Conservation (phyloP, 257 asterid genomes). For the Nicotiana paniculata region DNA sequence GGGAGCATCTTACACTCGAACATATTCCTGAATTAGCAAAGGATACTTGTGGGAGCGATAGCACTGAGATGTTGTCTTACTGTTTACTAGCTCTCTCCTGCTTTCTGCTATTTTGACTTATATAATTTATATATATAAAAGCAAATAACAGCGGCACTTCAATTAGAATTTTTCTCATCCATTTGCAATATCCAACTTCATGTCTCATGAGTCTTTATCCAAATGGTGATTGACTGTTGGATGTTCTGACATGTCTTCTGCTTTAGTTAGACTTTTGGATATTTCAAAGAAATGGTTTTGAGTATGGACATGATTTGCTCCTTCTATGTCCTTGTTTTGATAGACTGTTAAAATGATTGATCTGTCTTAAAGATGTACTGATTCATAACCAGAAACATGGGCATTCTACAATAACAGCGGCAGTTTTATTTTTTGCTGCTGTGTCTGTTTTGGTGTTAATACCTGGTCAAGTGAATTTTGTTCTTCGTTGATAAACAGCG, state of each 20-base stretch:
- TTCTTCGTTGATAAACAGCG: background rate
- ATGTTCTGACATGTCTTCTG: background rate
- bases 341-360: background rate
- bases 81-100: background rate
- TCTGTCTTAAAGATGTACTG: background rate
- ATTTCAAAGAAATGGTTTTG: background rate
- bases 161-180: background rate
- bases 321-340: background rate
- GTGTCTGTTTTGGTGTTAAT: background rate
- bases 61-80: background rate
- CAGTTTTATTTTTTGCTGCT: background rate
- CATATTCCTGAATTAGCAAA: background rate
- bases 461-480: background rate
- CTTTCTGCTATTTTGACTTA: background rate
- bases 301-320: background rate
- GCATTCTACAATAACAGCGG: background rate
- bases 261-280: background rate
- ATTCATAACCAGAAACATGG: background rate
- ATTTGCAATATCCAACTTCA: background rate
- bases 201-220: background rate
- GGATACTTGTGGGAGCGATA: background rate
- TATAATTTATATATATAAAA: background rate
- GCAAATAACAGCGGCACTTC: background rate
- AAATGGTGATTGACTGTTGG: background rate
- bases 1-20: background rate